A percentile compares a stretch with the other conserved stretches of the same genome.
Evolutionary conservation across 148 eudicot species (phyloP).

Genomic region (Vaccinium vitisidaea): DNA sequence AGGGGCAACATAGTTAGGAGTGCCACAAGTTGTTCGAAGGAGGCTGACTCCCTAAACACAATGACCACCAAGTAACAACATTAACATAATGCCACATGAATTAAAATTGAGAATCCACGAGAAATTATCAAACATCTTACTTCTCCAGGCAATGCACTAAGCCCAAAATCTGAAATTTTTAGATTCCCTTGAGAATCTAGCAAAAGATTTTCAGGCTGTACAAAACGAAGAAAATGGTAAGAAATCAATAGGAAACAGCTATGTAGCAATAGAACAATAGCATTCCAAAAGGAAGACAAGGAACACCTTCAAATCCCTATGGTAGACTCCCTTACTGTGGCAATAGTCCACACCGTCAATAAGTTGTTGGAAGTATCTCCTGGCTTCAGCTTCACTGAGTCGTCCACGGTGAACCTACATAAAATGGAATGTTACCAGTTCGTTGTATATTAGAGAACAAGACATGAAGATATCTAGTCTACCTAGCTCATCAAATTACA

Average conservation of each 20-base stretch:
- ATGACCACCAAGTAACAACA: constrained; percentile 13
- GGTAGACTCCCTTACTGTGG: constrained; percentile 94
- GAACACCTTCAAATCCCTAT: constrained; percentile 87
- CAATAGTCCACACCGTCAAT: constrained; percentile 92
- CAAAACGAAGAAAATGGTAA: constrained; percentile 19
- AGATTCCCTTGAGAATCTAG: constrained; percentile 91
- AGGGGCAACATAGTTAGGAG: constrained; percentile 98
- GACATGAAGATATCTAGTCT: constrained; percentile 7
- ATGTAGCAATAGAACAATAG: neutral
- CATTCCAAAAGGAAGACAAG: constrained; percentile 12
- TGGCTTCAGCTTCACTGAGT: constrained; percentile 81
- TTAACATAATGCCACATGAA: constrained; percentile 9
- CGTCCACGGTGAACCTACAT: constrained; percentile 83
- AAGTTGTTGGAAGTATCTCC: constrained; percentile 82
- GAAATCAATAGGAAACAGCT: constrained; percentile 15
- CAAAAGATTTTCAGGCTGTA: constrained; percentile 97
- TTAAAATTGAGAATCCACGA: neutral
- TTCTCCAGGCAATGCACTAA: constrained; percentile 88
- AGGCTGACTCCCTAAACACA: constrained; percentile 76
- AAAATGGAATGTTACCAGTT: neutral
- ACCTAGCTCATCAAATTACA: constrained; percentile 1
- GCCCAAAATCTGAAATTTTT: constrained; percentile 96
- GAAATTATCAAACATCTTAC: constrained; percentile 37
- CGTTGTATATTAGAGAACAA: neutral
- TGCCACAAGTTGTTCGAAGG: constrained; percentile 93